Conservation (phyloP, 495 filamentous ascomycete species). For the Trichoderma parareesei region DNA sequence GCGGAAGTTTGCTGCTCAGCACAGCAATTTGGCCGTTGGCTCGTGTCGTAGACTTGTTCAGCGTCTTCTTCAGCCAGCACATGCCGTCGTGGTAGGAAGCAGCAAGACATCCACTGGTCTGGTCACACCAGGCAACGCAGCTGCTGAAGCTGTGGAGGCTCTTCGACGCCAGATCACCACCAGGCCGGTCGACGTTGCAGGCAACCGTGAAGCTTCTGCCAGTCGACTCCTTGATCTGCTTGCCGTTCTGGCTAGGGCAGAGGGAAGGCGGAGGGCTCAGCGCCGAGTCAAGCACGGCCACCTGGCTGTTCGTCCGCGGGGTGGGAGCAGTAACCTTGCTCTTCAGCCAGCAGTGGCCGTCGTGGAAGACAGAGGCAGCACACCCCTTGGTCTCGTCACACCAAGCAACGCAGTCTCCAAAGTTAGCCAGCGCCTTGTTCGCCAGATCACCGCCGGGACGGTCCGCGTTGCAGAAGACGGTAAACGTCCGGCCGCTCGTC, state of each 20-base stretch:
- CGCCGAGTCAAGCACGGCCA: not conserved
- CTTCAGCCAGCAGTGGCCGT: not conserved
- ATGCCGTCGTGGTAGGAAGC: not conserved
- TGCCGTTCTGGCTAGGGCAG: not conserved
- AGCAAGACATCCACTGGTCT: not conserved
- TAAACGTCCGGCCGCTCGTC: not conserved
- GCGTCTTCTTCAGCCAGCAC: not conserved
- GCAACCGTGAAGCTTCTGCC: not conserved
- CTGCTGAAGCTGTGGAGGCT: not conserved
- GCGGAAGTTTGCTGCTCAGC: slow-evolving; percentile 1
- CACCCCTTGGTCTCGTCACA: not conserved
- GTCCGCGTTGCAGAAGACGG: not conserved
- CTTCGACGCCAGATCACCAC: not conserved
- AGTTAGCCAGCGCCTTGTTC: not conserved
- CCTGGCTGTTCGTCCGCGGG: not conserved
- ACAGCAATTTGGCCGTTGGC: not conserved
- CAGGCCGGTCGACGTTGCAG: not conserved
- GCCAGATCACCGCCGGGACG: not conserved
- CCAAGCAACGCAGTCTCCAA: not conserved
- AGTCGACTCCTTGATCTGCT: not conserved
- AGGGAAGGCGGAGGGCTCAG: not conserved
- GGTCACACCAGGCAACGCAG: not conserved
- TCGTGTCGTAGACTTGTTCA: not conserved
- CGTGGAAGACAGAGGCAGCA: not conserved
- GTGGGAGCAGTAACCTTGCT: not conserved